A percentile compares a stretch with the other conserved stretches of the same genome.
These are phyloP conservation scores for Debaryomycetaceae sp. DNA, from an alignment of 1,139 yeast species.

Conservation along the genomic window DNA sequence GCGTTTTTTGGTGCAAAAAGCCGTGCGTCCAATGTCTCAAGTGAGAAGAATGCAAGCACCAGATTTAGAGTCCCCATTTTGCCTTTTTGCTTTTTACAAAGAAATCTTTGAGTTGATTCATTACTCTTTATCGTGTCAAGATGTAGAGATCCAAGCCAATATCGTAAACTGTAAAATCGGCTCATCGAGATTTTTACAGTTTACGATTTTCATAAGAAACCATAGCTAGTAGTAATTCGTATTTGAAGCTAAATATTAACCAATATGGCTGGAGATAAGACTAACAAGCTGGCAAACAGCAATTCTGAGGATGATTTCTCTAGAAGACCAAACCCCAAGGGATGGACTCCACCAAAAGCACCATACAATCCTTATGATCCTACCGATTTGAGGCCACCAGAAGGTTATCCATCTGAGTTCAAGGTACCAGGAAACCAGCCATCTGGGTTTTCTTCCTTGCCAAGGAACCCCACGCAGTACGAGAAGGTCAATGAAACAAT, in stretches of 20 bases:
- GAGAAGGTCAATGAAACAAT: conserved; percentile 69
- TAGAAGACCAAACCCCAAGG: conserved; percentile 75
- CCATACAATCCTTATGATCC: conserved; percentile 88
- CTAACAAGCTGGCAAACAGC: neutral
- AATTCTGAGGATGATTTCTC: conserved; percentile 9
- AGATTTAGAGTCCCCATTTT: conserved; percentile 14
- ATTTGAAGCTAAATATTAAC: no score
- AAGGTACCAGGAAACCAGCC: conserved; percentile 54
- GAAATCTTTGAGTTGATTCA: no score
- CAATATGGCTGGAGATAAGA: neutral
- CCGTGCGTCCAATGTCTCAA: conserved; percentile 77
- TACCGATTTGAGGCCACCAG: conserved; percentile 69
- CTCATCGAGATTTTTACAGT: no score
- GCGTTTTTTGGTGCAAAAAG: conserved; percentile 53
- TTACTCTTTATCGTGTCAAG: no score
- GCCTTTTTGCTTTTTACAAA: no score
- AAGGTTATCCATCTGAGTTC: conserved; percentile 83
- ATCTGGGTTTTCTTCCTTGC: conserved; percentile 57
- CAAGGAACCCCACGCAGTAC: conserved; percentile 67
- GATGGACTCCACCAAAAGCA: conserved; percentile 80
- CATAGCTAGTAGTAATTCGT: no score
- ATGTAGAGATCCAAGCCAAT: neutral
- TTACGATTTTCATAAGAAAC: no score
- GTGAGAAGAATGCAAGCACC: conserved; percentile 52
- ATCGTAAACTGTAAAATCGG: neutral